phyloP scores from a whole-genome alignment of 495 filamentous ascomycete species.

The Aspergillus ostianus region DNA sequence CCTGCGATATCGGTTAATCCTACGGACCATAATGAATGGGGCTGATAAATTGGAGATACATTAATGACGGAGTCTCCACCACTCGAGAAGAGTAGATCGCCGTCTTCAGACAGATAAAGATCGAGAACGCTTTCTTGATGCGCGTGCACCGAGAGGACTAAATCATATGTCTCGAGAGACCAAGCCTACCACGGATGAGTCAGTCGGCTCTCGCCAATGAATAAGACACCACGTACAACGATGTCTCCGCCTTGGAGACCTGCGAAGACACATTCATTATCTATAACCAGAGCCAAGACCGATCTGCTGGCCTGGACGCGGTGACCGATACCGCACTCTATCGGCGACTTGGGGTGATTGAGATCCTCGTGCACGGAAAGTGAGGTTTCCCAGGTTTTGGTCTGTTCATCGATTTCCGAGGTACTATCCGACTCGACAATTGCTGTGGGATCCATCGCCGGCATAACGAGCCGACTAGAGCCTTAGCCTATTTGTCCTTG shows the following conservation, averaged over 20 bases:
- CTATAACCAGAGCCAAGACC: constrained; percentile 46
- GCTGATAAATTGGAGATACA: constrained; percentile 49
- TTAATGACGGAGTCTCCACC: constrained; percentile 93
- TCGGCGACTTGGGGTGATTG: neutral
- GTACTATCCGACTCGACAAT: constrained; percentile 38
- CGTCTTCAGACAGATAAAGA: constrained; percentile 73
- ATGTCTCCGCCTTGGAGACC: constrained; percentile 93
- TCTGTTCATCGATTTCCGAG: constrained; percentile 41
- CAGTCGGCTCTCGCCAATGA: constrained; percentile 10
- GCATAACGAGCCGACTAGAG: constrained; percentile 11
- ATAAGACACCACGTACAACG: constrained; percentile 47
- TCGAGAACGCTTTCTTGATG: constrained; percentile 89
- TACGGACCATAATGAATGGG: no score
- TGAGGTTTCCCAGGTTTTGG: constrained; percentile 33
- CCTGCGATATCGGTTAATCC: constrained; percentile 39
- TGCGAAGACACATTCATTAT: constrained; percentile 58
- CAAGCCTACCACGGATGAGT: constrained; percentile 55
- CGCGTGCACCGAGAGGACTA: constrained; percentile 70
- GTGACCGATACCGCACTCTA: constrained; percentile 45
- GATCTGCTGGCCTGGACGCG: constrained; percentile 47
- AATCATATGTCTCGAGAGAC: constrained; percentile 82
- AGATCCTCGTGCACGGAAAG: constrained; percentile 16
- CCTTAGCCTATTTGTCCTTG: constrained; percentile 20
- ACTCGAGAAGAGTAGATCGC: constrained; percentile 80
- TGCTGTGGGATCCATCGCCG: constrained; percentile 35